Evolutionary conservation across 495 filamentous ascomycete species (phyloP).

Genomic region (Jackrogersella minutella): DNA sequence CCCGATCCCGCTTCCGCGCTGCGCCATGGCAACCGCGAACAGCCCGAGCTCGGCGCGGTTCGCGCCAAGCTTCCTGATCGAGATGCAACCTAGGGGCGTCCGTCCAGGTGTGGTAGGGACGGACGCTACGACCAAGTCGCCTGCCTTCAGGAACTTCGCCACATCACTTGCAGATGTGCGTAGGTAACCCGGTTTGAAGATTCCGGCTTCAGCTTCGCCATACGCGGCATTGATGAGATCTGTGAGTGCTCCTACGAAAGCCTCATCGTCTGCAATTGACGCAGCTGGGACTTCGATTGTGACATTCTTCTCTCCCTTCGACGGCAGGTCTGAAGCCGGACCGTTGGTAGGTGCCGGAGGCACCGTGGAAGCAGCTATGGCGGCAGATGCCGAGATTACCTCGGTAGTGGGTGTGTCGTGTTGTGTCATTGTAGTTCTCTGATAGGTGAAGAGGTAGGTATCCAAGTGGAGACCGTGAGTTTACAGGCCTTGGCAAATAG

Average conservation of each 20-base stretch:
- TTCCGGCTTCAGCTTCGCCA: conserved; percentile 30
- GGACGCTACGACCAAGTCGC: conserved; percentile 32
- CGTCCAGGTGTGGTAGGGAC: neutral
- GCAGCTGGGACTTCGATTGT: conserved; percentile 18
- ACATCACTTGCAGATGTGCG: conserved; percentile 32
- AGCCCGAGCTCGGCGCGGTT: conserved; percentile 30
- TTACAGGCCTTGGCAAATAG: neutral
- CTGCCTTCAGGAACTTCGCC: conserved; percentile 16
- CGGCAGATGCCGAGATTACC: neutral
- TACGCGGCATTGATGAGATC: conserved; percentile 33
- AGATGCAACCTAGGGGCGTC: conserved; percentile 29
- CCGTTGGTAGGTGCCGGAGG: neutral
- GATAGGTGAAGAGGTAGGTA: neutral
- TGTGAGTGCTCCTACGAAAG: conserved; percentile 2
- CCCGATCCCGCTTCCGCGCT: conserved; percentile 32
- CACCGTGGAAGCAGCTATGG: neutral
- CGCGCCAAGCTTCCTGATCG: conserved; percentile 16
- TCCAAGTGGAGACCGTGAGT: too few relatives aligned
- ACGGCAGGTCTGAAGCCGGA: neutral
- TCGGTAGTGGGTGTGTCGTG: neutral
- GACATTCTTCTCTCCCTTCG: neutral
- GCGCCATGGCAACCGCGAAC: conserved; percentile 22
- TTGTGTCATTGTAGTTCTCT: neutral
- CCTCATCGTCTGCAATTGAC: conserved; percentile 12
- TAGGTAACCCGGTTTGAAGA: conserved; percentile 35